Percentiles rank a stretch among this genome's conserved stretches.
Evolutionary conservation across 495 filamentous ascomycete genomes (phyloP).

Genomic region (Tuber umbilicatum): DNA sequence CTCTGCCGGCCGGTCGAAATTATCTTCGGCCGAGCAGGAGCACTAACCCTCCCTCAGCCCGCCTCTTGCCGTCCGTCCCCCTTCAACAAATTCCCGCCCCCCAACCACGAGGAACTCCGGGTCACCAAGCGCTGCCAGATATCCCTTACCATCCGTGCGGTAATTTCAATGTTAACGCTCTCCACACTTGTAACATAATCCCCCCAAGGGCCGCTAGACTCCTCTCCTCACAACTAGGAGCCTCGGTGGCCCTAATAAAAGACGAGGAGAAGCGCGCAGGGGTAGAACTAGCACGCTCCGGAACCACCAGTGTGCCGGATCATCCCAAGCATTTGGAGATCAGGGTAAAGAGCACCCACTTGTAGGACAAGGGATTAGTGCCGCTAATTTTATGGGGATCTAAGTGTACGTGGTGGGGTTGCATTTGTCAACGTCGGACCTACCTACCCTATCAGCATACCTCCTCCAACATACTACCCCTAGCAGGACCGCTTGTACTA

Average conservation of each 20-base stretch:
- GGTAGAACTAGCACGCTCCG: slow-evolving; percentile 52
- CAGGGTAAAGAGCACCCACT: slow-evolving; percentile 68
- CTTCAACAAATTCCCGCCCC: not conserved
- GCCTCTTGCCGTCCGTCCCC: slow-evolving; percentile 17
- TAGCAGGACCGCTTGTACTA: slow-evolving; percentile 44
- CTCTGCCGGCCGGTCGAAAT: slow-evolving; percentile 37
- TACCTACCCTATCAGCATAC: slow-evolving; percentile 53
- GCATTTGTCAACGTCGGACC: slow-evolving; percentile 74
- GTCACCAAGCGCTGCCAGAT: slow-evolving; percentile 45
- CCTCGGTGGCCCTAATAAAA: slow-evolving; percentile 42
- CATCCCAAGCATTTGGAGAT: slow-evolving; percentile 65
- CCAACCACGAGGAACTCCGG: slow-evolving; percentile 44
- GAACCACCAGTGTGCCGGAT: slow-evolving; percentile 70
- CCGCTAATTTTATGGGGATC: slow-evolving; percentile 80
- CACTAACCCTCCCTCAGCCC: slow-evolving; percentile 10
- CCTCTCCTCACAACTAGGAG: slow-evolving; percentile 23
- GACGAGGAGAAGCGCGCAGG: slow-evolving; percentile 53
- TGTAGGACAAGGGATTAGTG: slow-evolving; percentile 76
- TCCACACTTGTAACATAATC: slow-evolving; percentile 39
- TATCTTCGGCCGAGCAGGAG: slow-evolving; percentile 42
- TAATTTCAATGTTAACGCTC: slow-evolving; percentile 49
- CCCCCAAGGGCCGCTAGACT: slow-evolving; percentile 46
- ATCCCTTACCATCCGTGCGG: slow-evolving; percentile 48
- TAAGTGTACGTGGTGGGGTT: slow-evolving; percentile 91
- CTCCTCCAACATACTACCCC: slow-evolving; percentile 45